Percentiles rank a stretch among this genome's conserved stretches.
These are phyloP conservation scores for Termitomyces sp. DNA, from an alignment of 768 basidiomycete genomes.

Conservation along the genomic window DNA sequence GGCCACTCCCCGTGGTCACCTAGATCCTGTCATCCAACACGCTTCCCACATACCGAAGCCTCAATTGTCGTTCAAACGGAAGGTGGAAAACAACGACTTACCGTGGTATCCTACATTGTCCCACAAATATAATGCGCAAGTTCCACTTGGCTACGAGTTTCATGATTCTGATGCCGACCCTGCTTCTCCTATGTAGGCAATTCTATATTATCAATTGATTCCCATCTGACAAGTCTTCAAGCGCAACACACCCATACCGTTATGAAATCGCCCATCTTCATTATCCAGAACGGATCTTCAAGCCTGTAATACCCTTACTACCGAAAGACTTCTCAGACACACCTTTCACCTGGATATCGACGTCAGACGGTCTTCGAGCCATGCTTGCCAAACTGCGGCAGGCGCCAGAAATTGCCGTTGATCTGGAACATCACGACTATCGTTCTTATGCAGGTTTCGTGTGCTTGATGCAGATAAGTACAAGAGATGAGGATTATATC, in stretches of 20 bases:
- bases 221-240: conserved; percentile 10
- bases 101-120: conserved; percentile 67
- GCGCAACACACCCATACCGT: conserved; percentile 70
- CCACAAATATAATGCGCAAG: conserved; percentile 79
- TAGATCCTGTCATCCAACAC: conserved; percentile 65
- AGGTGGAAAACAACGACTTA: conserved; percentile 51
- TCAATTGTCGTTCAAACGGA: conserved; percentile 64
- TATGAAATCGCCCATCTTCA: conserved; percentile 75
- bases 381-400: conserved; percentile 67
- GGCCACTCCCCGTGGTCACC: conserved; percentile 31
- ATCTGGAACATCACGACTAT: conserved; percentile 91
- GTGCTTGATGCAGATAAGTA: conserved; percentile 91
- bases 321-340: conserved; percentile 60
- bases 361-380: conserved; percentile 41
- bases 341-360: conserved; percentile 68
- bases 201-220: not conserved
- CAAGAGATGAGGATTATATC: conserved; percentile 78
- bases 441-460: conserved; percentile 83
- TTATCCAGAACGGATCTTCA: conserved; percentile 68
- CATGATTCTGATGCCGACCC: conserved; percentile 22
- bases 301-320: conserved; percentile 38
- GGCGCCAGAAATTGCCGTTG: conserved; percentile 81
- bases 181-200: conserved; percentile 23
- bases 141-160: conserved; percentile 68
- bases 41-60: conserved; percentile 77